Percentiles rank a stretch among this genome's conserved stretches.
These are phyloP conservation scores for Vicia villosa DNA, from an alignment of 306 rosid genomes.

Conservation along the genomic window DNA sequence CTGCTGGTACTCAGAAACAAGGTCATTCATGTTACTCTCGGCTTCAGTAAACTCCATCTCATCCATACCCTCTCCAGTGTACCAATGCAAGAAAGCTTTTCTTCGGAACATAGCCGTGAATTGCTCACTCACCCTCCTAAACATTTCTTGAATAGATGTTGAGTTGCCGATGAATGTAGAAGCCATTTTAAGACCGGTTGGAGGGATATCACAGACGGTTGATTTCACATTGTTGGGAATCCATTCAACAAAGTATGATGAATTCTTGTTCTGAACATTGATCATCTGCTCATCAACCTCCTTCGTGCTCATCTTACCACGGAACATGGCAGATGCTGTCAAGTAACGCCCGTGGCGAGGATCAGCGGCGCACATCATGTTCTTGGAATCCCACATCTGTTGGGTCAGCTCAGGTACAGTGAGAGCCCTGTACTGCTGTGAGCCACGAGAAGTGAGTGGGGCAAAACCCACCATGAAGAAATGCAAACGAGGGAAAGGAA, in stretches of 20 bases:
- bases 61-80: constrained; percentile 66
- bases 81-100: constrained; percentile 70
- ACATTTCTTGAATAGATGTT: constrained; percentile 62
- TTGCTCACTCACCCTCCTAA: constrained; percentile 59
- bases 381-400: constrained; percentile 66
- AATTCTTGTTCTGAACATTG: constrained; percentile 65
- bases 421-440: constrained; percentile 62
- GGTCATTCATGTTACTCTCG: constrained; percentile 65
- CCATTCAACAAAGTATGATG: constrained; percentile 62
- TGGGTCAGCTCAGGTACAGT: constrained; percentile 58
- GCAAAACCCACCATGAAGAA: constrained; percentile 72
- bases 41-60: constrained; percentile 70
- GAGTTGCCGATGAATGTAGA: constrained; percentile 63
- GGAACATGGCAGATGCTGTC: constrained; percentile 62
- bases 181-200: constrained; percentile 59
- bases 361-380: constrained; percentile 61
- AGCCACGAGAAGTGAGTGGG: constrained; percentile 61
- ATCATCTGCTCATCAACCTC: constrained; percentile 69
- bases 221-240: constrained; percentile 63
- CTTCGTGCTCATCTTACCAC: constrained; percentile 66
- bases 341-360: constrained; percentile 63
- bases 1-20: constrained; percentile 60
- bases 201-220: constrained; percentile 58
- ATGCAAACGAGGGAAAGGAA: constrained; percentile 65
- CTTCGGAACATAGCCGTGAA: constrained; percentile 61